Evolutionary conservation across 2,329 filamentous ascomycete genomes (phyloP).

Genomic region (Tympanopsis confertula): DNA sequence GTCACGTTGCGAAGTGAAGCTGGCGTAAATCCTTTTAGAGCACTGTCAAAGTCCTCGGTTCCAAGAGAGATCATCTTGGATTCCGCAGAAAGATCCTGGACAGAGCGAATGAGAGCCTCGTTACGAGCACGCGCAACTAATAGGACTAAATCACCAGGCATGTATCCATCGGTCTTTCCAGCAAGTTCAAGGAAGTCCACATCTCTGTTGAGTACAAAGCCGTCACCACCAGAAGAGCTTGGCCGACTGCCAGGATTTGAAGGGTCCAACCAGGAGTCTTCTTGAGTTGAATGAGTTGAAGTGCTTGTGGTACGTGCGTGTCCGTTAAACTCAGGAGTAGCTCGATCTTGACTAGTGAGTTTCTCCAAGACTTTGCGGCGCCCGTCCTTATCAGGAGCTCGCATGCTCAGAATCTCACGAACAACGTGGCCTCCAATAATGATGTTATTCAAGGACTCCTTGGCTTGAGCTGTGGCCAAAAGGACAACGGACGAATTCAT

Average conservation of each 20-base stretch:
- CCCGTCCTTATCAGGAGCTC: slow-evolving; percentile 85
- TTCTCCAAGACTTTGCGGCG: slow-evolving; percentile 74
- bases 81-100: slow-evolving; percentile 39
- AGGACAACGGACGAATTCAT: slow-evolving; percentile 72
- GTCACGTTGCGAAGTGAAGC: slow-evolving; percentile 90
- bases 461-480: slow-evolving; percentile 81
- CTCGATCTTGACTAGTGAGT: slow-evolving; percentile 48
- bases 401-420: slow-evolving; percentile 77
- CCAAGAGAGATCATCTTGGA: slow-evolving; percentile 42
- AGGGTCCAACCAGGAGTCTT: slow-evolving; percentile 17
- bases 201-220: slow-evolving; percentile 62
- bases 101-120: slow-evolving; percentile 79
- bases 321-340: slow-evolving; percentile 22
- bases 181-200: slow-evolving; percentile 89
- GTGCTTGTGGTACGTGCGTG: slow-evolving; percentile 14
- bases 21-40: slow-evolving; percentile 84
- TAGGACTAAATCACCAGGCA: slow-evolving; percentile 84
- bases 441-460: slow-evolving; percentile 83
- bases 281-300: slow-evolving; percentile 20
- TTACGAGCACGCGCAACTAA: slow-evolving; percentile 80
- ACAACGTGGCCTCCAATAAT: slow-evolving; percentile 86
- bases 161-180: slow-evolving; percentile 90
- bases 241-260: slow-evolving; percentile 10
- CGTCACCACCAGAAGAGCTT: slow-evolving; percentile 28
- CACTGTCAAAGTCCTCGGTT: slow-evolving; percentile 68